A percentile compares a stretch with the other conserved stretches of the same genome.
Evolutionary conservation across 192 early-diverging fungal species (phyloP).

Genomic region (Cetraspora pellucida): DNA sequence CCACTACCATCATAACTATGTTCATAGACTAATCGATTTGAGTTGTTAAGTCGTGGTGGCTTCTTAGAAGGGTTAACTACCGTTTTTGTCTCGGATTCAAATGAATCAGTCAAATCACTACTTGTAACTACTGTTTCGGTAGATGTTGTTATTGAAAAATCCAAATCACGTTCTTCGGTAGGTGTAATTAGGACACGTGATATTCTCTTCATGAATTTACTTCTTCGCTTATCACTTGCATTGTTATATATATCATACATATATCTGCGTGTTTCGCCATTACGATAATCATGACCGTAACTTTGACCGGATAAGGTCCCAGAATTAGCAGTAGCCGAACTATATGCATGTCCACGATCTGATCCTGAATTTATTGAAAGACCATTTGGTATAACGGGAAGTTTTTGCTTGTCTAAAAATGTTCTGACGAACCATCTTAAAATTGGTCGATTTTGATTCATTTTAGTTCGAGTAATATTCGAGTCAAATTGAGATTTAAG

Average conservation of each 20-base stretch:
- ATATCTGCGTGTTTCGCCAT: not conserved
- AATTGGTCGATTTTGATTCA: not conserved
- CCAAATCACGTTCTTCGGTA: not conserved
- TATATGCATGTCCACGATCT: not conserved
- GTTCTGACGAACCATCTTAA: slow-evolving; percentile 17
- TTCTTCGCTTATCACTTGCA: not conserved
- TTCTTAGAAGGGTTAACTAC: not conserved
- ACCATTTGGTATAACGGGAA: not conserved
- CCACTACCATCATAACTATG: not conserved
- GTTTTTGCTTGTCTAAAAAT: not conserved
- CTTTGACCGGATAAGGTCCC: slow-evolving; percentile 2
- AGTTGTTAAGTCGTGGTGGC: too few relatives aligned
- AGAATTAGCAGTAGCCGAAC: not conserved
- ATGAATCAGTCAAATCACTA: not conserved
- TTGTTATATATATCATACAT: not conserved
- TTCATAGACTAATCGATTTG: not conserved
- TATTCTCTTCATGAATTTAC: slow-evolving; percentile 1
- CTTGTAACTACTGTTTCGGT: not conserved
- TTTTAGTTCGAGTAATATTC: not conserved
- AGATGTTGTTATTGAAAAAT: not conserved
- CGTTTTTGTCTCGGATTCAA: not conserved
- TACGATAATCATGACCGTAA: not conserved
- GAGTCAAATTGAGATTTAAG: not conserved
- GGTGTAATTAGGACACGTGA: not conserved
- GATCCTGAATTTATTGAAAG: not conserved